Percentiles rank a stretch among this genome's conserved stretches.
Evolutionary conservation across 192 early-diverging fungal species (phyloP).

Genomic region (Cladochytrium replicatum): DNA sequence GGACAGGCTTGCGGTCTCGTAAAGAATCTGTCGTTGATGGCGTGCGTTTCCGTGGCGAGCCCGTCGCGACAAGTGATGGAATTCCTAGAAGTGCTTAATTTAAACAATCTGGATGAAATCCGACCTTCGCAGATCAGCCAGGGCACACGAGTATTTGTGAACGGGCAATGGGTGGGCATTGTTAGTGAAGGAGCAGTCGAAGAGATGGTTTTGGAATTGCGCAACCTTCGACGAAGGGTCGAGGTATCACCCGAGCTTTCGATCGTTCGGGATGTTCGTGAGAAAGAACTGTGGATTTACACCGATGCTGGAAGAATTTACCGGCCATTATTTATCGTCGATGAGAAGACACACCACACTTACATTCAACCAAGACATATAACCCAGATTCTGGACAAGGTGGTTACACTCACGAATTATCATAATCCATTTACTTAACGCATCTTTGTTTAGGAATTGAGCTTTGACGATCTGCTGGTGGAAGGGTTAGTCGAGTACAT

Average conservation of each 20-base stretch:
- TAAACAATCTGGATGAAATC: slow-evolving; percentile 88
- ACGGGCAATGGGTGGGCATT: slow-evolving; percentile 95
- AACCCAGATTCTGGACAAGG: too few species aligned
- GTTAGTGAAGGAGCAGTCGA: slow-evolving; percentile 82
- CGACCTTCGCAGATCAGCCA: slow-evolving; percentile 55
- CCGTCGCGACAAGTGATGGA: slow-evolving; percentile 71
- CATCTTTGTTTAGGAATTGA: too few species aligned
- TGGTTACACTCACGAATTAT: too few species aligned
- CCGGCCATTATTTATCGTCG: slow-evolving; percentile 90
- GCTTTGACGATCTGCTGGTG: slow-evolving; percentile 67
- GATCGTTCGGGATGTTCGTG: slow-evolving; percentile 89
- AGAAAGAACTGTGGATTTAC: slow-evolving; percentile 90
- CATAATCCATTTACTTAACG: too few species aligned
- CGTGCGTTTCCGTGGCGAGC: slow-evolving; percentile 83
- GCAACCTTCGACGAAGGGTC: slow-evolving; percentile 68
- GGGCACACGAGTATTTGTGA: slow-evolving; percentile 93
- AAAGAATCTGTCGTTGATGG: slow-evolving; percentile 97
- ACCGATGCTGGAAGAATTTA: slow-evolving; percentile 94
- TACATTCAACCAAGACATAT: slow-evolving; percentile 22
- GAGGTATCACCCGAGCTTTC: slow-evolving; percentile 88
- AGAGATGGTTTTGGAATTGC: slow-evolving; percentile 70
- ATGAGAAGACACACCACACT: slow-evolving; percentile 48
- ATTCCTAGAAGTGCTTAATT: slow-evolving; percentile 85
- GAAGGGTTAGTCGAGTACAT: slow-evolving; percentile 88
- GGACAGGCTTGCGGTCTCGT: slow-evolving; percentile 98